A percentile compares a stretch with the other conserved stretches of the same genome.
Conservation (phyloP, 139 green algal genomes). For the Nannochloris sp. region DNA sequence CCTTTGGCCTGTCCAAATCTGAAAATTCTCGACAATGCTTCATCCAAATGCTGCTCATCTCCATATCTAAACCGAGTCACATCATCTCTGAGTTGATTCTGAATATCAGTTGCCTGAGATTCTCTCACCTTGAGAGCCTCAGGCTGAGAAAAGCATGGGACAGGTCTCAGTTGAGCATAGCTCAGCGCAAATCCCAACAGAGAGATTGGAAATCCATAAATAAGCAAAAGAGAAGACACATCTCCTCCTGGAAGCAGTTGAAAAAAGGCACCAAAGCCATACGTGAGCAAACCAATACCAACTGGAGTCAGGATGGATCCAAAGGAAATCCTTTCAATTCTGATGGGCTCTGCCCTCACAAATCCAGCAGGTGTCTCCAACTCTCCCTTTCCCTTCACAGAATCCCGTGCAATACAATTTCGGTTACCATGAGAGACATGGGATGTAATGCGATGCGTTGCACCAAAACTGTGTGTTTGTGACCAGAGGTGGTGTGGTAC, state of each 20-base stretch:
- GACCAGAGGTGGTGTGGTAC: too few relatives aligned
- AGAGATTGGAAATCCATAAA: conserved; percentile 94
- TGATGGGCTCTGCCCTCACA: conserved; percentile 16
- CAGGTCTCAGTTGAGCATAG: conserved; percentile 77
- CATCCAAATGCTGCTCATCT: conserved; percentile 97
- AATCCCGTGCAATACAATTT: too few relatives aligned
- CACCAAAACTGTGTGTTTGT: too few relatives aligned
- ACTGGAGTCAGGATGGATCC: conserved; percentile 72
- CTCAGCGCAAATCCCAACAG: conserved; percentile 90
- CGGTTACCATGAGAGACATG: too few relatives aligned
- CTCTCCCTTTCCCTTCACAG: not conserved
- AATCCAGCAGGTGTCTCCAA: not conserved
- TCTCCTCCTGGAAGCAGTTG: conserved; percentile 77
- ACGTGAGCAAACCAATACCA: conserved; percentile 63
- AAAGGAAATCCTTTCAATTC: conserved; percentile 55
- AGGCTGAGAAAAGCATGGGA: conserved; percentile 61
- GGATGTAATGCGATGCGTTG: too few relatives aligned
- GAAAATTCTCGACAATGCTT: conserved; percentile 91
- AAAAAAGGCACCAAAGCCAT: conserved; percentile 93
- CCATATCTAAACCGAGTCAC: conserved; percentile 78
- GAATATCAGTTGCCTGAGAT: conserved; percentile 86
- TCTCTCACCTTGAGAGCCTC: conserved; percentile 66
- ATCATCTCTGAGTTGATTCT: conserved; percentile 85
- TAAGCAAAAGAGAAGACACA: conserved; percentile 81
- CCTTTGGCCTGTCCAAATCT: conserved; percentile 52